These are phyloP conservation scores for Petasospora rhodanensis DNA, from an alignment of 1,139 yeast species.

Conservation along the genomic window DNA sequence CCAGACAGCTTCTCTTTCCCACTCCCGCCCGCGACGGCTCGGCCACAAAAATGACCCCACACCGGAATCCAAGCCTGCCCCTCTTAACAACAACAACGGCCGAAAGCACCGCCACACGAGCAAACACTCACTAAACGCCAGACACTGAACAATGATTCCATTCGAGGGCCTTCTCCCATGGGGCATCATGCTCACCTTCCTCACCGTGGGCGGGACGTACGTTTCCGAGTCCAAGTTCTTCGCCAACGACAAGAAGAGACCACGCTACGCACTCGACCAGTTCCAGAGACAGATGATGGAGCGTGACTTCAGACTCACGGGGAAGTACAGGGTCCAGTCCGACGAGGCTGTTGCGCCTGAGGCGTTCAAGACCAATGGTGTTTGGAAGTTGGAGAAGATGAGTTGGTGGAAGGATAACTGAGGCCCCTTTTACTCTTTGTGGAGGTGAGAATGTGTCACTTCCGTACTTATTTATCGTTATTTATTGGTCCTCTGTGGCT, in stretches of 20 bases:
- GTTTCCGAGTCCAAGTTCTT: constrained; percentile 41
- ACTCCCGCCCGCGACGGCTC: too few species aligned
- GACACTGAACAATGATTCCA: constrained; percentile 47
- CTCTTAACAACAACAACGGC: constrained; percentile 1
- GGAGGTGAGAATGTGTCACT: neutral
- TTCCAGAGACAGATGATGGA: constrained; percentile 52
- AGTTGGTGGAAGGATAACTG: constrained; percentile 26
- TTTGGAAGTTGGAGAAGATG: constrained; percentile 34
- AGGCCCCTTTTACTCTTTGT: too few species aligned
- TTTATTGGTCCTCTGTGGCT: neutral
- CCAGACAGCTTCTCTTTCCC: too few species aligned
- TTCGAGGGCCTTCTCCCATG: constrained; percentile 70
- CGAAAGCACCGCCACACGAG: neutral
- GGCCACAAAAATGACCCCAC: too few species aligned
- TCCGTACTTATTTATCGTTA: neutral
- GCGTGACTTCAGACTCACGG: constrained; percentile 74
- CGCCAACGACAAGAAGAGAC: constrained; percentile 49
- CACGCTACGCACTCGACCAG: constrained; percentile 53
- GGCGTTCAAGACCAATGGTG: constrained; percentile 54
- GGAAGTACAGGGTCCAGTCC: constrained; percentile 64
- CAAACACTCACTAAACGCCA: constrained; percentile 7
- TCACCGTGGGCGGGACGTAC: constrained; percentile 50
- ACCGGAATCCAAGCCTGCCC: too few species aligned
- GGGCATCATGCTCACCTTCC: constrained; percentile 52
- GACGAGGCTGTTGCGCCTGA: constrained; percentile 72